Percentiles rank a stretch among this genome's conserved stretches.
Conservation (phyloP, 306 rosid species). For the Sicyos baderoa region DNA sequence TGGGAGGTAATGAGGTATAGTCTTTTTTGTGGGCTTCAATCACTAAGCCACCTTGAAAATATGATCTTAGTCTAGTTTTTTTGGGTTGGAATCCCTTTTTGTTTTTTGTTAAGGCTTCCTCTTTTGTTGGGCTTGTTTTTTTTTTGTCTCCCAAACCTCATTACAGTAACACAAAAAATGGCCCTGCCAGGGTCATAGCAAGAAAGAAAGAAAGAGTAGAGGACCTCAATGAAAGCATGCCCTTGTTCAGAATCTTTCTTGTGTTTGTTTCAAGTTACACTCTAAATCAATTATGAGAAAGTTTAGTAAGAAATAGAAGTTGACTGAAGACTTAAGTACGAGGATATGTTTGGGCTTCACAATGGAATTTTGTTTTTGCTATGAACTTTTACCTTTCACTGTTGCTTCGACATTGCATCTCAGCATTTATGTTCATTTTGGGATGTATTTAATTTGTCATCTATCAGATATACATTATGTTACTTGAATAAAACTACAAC, state of each 20-base stretch:
- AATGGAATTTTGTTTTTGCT: background rate
- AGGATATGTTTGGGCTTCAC: background rate
- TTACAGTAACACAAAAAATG: too few relatives aligned
- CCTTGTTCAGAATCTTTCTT: background rate
- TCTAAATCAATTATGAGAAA: conserved; percentile 6
- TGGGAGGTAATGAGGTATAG: too few relatives aligned
- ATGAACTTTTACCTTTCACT: background rate
- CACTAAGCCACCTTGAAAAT: too few relatives aligned
- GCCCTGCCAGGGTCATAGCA: too few relatives aligned
- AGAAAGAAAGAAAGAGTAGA: background rate
- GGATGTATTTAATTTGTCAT: background rate
- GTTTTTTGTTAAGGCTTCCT: too few relatives aligned
- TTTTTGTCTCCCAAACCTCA: too few relatives aligned
- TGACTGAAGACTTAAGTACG: background rate
- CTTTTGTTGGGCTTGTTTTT: too few relatives aligned
- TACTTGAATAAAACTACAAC: background rate
- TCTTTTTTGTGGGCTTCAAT: too few relatives aligned
- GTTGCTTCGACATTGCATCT: background rate
- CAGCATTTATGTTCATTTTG: background rate
- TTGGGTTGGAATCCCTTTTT: too few relatives aligned
- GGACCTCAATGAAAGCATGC: background rate
- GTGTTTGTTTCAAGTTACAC: background rate
- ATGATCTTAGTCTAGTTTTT: too few relatives aligned
- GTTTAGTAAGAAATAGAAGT: background rate
- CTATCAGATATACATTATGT: background rate